A percentile compares a stretch with the other conserved stretches of the same genome.
Evolutionary conservation across 108 stramenopile genomes (phyloP).

Genomic region (Asterionellopsis glacialis): DNA sequence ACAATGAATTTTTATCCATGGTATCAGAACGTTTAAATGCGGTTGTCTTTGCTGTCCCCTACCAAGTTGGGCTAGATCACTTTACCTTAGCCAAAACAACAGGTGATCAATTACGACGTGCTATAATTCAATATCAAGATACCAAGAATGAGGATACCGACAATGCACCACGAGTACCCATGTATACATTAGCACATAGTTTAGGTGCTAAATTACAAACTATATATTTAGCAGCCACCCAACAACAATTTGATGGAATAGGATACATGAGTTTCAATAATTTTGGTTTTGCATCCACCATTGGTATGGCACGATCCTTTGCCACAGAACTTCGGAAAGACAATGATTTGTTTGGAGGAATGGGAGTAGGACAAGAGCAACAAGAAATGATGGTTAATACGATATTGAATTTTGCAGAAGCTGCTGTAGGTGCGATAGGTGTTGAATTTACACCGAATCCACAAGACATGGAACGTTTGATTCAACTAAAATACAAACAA

Average conservation of each 20-base stretch:
- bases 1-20: conserved; percentile 48
- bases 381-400: conserved; percentile 34
- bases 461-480: conserved; percentile 52
- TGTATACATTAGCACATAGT: conserved; percentile 59
- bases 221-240: conserved; percentile 69
- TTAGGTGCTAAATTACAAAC: conserved; percentile 67
- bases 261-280: conserved; percentile 77
- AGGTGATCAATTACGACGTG: conserved; percentile 52
- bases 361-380: conserved; percentile 11
- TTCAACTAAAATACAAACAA: conserved; percentile 50
- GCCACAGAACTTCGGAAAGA: conserved; percentile 49
- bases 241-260: conserved; percentile 54
- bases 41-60: conserved; percentile 68
- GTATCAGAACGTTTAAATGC: conserved; percentile 57
- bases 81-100: conserved; percentile 58
- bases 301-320: conserved; percentile 60
- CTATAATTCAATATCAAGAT: conserved; percentile 41
- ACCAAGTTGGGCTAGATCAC: conserved; percentile 71
- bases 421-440: conserved; percentile 59
- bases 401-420: conserved; percentile 65
- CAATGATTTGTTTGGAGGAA: neutral
- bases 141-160: neutral
- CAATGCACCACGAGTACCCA: conserved; percentile 41
- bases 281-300: conserved; percentile 66
- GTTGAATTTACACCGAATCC: conserved; percentile 70